A percentile compares a stretch with the other conserved stretches of the same genome.
Conservation (phyloP, 805 yeast species). For the Schizosaccharomyces octosporus region DNA sequence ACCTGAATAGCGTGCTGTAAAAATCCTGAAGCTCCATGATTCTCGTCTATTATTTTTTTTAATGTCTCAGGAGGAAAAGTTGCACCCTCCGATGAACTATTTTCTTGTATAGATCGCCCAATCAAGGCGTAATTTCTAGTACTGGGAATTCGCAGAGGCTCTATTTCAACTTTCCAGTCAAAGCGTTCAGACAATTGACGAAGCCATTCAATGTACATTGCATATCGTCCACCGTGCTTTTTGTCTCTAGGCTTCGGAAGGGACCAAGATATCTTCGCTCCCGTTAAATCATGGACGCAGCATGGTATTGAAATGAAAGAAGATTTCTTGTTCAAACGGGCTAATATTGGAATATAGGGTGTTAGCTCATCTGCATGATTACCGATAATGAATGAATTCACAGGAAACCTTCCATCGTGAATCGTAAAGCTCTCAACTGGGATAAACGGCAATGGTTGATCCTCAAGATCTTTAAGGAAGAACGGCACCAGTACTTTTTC, state of each 20-base stretch:
- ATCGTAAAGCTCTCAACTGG: neutral
- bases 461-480: slow-evolving; percentile 1
- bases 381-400: slow-evolving; percentile 63
- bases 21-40: slow-evolving; percentile 87
- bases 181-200: slow-evolving; percentile 62
- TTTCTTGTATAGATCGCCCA: slow-evolving; percentile 20
- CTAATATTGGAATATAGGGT: slow-evolving; percentile 72
- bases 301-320: slow-evolving; percentile 89
- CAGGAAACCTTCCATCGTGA: slow-evolving; percentile 21
- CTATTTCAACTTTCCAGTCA: slow-evolving; percentile 72
- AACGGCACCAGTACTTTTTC: slow-evolving; percentile 70
- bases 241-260: neutral
- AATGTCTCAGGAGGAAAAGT: slow-evolving; percentile 10
- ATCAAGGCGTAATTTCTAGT: slow-evolving; percentile 80
- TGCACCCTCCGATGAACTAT: neutral
- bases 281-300: slow-evolving; percentile 71
- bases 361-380: slow-evolving; percentile 90
- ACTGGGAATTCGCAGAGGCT: slow-evolving; percentile 77
- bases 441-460: too few relatives aligned
- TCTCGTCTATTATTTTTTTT: slow-evolving; percentile 38
- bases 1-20: slow-evolving; percentile 53
- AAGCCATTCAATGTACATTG: slow-evolving; percentile 59
- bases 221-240: slow-evolving; percentile 13
- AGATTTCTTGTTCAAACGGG: slow-evolving; percentile 12
- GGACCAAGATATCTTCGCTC: slow-evolving; percentile 23